Evolutionary conservation across 805 yeast genomes (phyloP), one percentile per base, ranked within the genome.

Genomic region (Cyberlindnera euphorbiae): DNA sequence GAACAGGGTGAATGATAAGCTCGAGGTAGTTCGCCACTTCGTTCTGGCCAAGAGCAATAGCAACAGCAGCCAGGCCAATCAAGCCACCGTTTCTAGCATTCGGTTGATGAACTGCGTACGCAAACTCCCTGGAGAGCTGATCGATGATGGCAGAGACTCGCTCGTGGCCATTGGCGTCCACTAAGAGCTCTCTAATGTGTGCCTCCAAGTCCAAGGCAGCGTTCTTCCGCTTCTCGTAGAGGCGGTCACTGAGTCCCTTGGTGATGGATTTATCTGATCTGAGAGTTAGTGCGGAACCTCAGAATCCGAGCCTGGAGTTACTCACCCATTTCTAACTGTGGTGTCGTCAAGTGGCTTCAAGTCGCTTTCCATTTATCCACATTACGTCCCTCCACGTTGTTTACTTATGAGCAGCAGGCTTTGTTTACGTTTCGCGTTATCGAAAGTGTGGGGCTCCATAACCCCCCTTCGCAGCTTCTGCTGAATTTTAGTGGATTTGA

Each of bases 61-160:
- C 88, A 4, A 88, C 93, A 10, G 96, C 95, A 5, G 97, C 98
- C 14, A 93, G 65, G 0, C 97, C 97, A 47, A 95, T 90, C 28
- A 90, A 69, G 0, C 97, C 97, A 13, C 98, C 98, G 67, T 88
- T 89, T 49, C 96, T 74, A 6, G 95, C 86, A 69, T 83, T 71
- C 34, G 96, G 78, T 62, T 85, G 79, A 66, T 89, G 84, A 38
- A 83, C 74, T 27, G 96, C 75, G 64, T 86, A 82, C 1, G 90
- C 87, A 53, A 75, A 82, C 47, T 82, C 88, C 27, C 79, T 67
- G 32, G 86, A 72, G 38, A 93, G 65, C 53, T 88, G 95, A 40
- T 75, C 79, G 28, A 90, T 83, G 40, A 76, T 71, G 18, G 60
- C 64, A 35, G 71, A 71, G 35, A 85, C 77, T 33, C 73, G 74